Evolutionary conservation across 2,329 filamentous ascomycete genomes (phyloP).

Genomic region (Penicillium concentricum): DNA sequence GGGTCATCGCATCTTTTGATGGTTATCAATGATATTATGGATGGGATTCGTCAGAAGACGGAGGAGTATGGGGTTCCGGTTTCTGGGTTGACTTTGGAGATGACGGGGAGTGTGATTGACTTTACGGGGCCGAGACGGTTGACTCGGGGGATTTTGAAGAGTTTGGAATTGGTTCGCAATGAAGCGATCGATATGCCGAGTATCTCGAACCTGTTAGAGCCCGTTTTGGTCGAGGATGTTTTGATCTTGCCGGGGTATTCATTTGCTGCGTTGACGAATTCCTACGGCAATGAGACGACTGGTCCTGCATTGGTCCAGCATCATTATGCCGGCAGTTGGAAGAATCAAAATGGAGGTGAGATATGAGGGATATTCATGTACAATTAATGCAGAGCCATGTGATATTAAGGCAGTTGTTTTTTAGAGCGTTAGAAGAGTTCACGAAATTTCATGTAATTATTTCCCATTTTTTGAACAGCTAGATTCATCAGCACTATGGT

Average conservation of each 20-base stretch:
- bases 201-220: constrained; percentile 5
- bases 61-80: background rate
- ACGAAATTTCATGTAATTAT: constrained; percentile 2
- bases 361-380: background rate
- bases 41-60: background rate
- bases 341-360: constrained; percentile 9
- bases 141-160: constrained; percentile 2
- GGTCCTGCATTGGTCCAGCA: constrained; percentile 8
- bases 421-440: background rate
- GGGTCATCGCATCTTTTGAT: background rate
- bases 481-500: background rate
- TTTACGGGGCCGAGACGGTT: constrained; percentile 10
- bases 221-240: constrained; percentile 7
- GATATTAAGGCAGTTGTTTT: background rate
- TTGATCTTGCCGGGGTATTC: constrained; percentile 10
- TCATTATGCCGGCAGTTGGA: constrained; percentile 13
- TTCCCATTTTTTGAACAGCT: constrained; percentile 1
- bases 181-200: background rate
- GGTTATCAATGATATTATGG: constrained; percentile 13
- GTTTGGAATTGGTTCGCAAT: background rate
- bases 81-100: constrained; percentile 1
- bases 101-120: constrained; percentile 1
- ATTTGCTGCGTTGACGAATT: constrained; percentile 1
- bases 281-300: background rate
- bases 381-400: background rate